Evolutionary conservation across 2,329 filamentous ascomycete genomes (phyloP).

Genomic region (Gnomoniopsis sp.): DNA sequence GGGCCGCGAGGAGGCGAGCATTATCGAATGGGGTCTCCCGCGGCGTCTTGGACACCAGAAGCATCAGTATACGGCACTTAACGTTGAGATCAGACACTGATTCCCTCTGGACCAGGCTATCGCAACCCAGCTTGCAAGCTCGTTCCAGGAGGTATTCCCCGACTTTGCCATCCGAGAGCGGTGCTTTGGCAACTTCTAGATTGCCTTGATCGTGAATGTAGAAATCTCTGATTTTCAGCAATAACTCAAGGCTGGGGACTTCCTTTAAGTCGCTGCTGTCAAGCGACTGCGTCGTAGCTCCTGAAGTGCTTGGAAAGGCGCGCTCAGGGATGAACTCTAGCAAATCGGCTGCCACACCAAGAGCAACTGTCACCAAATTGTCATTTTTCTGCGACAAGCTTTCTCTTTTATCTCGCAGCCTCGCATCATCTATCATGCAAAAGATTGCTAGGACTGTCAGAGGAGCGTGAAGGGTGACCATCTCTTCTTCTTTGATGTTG

Average conservation of each 20-base stretch:
- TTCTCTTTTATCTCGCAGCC: slow-evolving; percentile 29
- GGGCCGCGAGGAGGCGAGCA: slow-evolving; percentile 45
- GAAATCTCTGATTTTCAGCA: slow-evolving; percentile 61
- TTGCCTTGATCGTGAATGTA: slow-evolving; percentile 70
- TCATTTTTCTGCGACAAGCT: slow-evolving; percentile 15
- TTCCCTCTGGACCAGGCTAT: slow-evolving; percentile 38
- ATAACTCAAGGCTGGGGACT: slow-evolving; percentile 47
- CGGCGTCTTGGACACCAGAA: slow-evolving; percentile 52
- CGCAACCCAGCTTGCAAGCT: slow-evolving; percentile 49
- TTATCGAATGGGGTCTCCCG: slow-evolving; percentile 42
- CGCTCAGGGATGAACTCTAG: slow-evolving; percentile 63
- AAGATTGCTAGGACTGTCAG: slow-evolving; percentile 65
- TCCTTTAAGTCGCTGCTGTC: slow-evolving; percentile 27
- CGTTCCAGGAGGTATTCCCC: slow-evolving; percentile 64
- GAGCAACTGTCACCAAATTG: slow-evolving; percentile 30
- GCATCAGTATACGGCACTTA: slow-evolving; percentile 57
- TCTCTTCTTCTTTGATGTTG: slow-evolving; percentile 93
- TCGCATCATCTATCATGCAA: slow-evolving; percentile 56
- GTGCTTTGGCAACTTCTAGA: slow-evolving; percentile 57
- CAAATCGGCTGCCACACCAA: slow-evolving; percentile 52
- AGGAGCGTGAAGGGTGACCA: slow-evolving; percentile 83
- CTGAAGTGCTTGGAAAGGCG: slow-evolving; percentile 44
- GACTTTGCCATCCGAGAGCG: slow-evolving; percentile 53
- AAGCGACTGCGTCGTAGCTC: slow-evolving; percentile 10
- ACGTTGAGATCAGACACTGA: slow-evolving; percentile 48